Conservation (phyloP, 73 alveolate species). For the Tetrahymena elliotti region DNA sequence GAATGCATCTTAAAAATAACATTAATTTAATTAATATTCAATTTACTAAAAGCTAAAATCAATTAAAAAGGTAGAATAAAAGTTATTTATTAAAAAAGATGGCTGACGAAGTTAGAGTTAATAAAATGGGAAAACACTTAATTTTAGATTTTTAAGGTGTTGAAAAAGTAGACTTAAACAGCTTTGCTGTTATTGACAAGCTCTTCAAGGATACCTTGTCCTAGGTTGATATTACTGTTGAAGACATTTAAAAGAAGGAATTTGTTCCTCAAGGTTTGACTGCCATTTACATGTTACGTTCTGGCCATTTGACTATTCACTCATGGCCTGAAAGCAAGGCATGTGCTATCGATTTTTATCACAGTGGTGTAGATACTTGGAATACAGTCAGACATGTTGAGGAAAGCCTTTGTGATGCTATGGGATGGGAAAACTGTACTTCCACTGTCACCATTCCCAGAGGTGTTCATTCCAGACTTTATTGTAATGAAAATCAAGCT, state of each 20-base stretch:
- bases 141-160: slow-evolving; percentile 10
- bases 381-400: neutral
- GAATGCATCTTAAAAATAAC: neutral
- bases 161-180: slow-evolving; percentile 13
- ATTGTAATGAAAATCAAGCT: neutral
- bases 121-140: slow-evolving; percentile 15
- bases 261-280: slow-evolving; percentile 15
- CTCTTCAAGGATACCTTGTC: slow-evolving; percentile 5
- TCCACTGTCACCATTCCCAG: neutral
- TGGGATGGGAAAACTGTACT: slow-evolving; percentile 26
- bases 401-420: slow-evolving; percentile 10
- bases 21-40: neutral
- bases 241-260: neutral
- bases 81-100: neutral
- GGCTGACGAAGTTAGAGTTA: slow-evolving; percentile 1
- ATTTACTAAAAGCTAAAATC: neutral
- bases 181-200: neutral
- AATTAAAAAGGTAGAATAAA: neutral
- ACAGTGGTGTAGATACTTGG: slow-evolving; percentile 4
- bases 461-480: neutral
- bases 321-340: slow-evolving; percentile 22
- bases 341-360: slow-evolving; percentile 12
- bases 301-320: slow-evolving; percentile 3
- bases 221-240: neutral
- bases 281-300: slow-evolving; percentile 1